phyloP scores from a whole-genome alignment of 768 basidiomycete species.

The Boletellus sp. region DNA sequence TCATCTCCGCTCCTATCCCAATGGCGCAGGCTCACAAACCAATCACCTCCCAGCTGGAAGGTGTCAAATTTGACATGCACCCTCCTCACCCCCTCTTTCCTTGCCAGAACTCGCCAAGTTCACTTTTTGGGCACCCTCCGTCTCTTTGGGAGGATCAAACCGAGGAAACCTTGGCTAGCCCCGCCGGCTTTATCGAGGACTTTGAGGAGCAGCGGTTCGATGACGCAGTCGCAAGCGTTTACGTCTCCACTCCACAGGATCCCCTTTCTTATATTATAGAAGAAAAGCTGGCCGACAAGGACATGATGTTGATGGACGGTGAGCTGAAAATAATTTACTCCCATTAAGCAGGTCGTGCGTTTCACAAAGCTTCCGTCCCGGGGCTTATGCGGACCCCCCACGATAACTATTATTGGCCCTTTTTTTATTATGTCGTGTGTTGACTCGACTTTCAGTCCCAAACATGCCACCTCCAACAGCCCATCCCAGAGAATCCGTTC shows the following conservation, averaged over 20 bases:
- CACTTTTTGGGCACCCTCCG: slow-evolving; percentile 24
- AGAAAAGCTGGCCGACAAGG: slow-evolving; percentile 53
- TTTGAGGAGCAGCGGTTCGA: slow-evolving; percentile 26
- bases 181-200: background rate
- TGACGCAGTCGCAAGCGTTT: slow-evolving; percentile 33
- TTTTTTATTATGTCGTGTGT: slow-evolving; percentile 10
- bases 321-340: slow-evolving; percentile 13
- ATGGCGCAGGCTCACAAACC: slow-evolving; percentile 16
- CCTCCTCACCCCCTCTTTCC: slow-evolving; percentile 18
- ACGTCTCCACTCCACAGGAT: slow-evolving; percentile 22
- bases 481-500: slow-evolving; percentile 33
- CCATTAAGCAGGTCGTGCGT: slow-evolving; percentile 10
- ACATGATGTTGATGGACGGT: slow-evolving; percentile 58
- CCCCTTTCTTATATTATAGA: slow-evolving; percentile 42
- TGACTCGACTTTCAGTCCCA: slow-evolving; percentile 46
- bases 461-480: slow-evolving; percentile 49
- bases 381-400: slow-evolving; percentile 23
- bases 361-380: slow-evolving; percentile 11
- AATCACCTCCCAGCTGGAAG: slow-evolving; percentile 18
- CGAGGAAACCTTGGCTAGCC: background rate
- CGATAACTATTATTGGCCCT: slow-evolving; percentile 18
- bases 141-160: slow-evolving; percentile 7
- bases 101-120: slow-evolving; percentile 14
- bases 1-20: slow-evolving; percentile 32
- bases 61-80: slow-evolving; percentile 16